Evolutionary conservation across 1,284 basidiomycete genomes (phyloP).

Genomic region (Schizophyllum commune): DNA sequence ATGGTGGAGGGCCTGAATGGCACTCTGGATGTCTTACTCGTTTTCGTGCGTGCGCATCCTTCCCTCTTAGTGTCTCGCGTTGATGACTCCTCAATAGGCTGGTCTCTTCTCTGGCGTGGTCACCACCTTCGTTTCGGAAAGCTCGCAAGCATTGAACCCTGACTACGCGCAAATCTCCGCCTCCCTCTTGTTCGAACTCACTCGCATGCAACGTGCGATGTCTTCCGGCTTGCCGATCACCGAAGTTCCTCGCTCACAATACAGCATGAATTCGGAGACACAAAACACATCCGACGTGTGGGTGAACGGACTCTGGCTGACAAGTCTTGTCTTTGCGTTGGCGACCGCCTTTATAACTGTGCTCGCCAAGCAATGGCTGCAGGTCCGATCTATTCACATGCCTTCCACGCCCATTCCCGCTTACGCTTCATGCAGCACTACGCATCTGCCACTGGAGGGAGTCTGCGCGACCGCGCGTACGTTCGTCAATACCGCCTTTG

Average conservation of each 20-base stretch:
- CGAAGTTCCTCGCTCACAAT: conserved; percentile 1
- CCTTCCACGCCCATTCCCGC: neutral
- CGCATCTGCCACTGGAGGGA: conserved; percentile 20
- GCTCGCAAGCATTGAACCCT: conserved; percentile 5
- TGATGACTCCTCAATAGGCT: neutral
- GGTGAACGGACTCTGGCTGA: conserved; percentile 11
- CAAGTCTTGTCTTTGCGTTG: conserved; percentile 4
- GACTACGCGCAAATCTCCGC: conserved; percentile 4
- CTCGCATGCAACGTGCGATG: conserved; percentile 6
- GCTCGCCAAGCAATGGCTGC: conserved; percentile 7
- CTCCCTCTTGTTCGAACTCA: conserved; percentile 6
- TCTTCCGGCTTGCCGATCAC: neutral
- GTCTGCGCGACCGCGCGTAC: conserved; percentile 26
- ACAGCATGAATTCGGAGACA: neutral
- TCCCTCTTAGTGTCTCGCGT: neutral
- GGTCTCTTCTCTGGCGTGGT: conserved; percentile 13
- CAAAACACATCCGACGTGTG: conserved; percentile 3
- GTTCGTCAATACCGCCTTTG: conserved; percentile 28
- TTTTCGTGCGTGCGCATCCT: neutral
- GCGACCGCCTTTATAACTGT: conserved; percentile 5
- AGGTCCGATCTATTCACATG: neutral
- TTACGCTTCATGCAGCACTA: neutral
- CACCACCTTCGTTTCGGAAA: conserved; percentile 12
- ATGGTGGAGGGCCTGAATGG: neutral
- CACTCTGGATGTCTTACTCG: neutral